Conservation (phyloP, 805 yeast species). For the Candida piceae region DNA sequence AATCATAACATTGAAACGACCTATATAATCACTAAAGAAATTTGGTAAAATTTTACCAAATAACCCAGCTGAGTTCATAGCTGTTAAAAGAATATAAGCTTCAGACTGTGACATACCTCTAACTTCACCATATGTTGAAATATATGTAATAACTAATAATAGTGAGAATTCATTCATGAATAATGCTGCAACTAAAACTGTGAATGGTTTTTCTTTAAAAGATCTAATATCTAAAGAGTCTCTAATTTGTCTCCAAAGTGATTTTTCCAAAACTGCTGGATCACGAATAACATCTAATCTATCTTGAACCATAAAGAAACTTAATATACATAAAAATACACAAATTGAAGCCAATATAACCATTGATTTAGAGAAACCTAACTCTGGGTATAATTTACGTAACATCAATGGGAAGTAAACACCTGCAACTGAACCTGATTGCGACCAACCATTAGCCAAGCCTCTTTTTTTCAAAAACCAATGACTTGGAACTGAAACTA, state of each 20-base stretch:
- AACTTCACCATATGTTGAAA: slow-evolving; percentile 50
- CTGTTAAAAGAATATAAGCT: slow-evolving; percentile 44
- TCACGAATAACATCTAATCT: slow-evolving; percentile 30
- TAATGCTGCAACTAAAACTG: slow-evolving; percentile 37
- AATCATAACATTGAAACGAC: slow-evolving; percentile 50
- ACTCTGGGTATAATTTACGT: slow-evolving; percentile 39
- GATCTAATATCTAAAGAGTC: slow-evolving; percentile 35
- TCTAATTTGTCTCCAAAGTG: slow-evolving; percentile 13
- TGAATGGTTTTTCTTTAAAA: slow-evolving; percentile 33
- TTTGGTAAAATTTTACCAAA: slow-evolving; percentile 30
- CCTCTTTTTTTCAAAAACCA: slow-evolving; percentile 63
- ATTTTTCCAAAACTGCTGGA: slow-evolving; percentile 13
- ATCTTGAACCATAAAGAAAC: slow-evolving; percentile 38
- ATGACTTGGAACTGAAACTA: slow-evolving; percentile 58
- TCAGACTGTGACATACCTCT: slow-evolving; percentile 38
- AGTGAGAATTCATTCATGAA: slow-evolving; percentile 46
- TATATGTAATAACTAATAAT: slow-evolving; percentile 44
- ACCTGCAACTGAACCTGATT: slow-evolving; percentile 51
- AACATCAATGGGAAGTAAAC: slow-evolving; percentile 49
- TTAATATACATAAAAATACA: slow-evolving; percentile 31
- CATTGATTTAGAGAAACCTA: slow-evolving; percentile 55
- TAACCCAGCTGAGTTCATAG: slow-evolving; percentile 42
- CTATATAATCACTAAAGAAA: slow-evolving; percentile 32
- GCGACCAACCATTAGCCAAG: slow-evolving; percentile 45
- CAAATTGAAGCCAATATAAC: slow-evolving; percentile 47